Evolutionary conservation across 2,329 filamentous ascomycete genomes (phyloP), one percentile per base, ranked within the genome.

Genomic region (Elsinoe australis): DNA sequence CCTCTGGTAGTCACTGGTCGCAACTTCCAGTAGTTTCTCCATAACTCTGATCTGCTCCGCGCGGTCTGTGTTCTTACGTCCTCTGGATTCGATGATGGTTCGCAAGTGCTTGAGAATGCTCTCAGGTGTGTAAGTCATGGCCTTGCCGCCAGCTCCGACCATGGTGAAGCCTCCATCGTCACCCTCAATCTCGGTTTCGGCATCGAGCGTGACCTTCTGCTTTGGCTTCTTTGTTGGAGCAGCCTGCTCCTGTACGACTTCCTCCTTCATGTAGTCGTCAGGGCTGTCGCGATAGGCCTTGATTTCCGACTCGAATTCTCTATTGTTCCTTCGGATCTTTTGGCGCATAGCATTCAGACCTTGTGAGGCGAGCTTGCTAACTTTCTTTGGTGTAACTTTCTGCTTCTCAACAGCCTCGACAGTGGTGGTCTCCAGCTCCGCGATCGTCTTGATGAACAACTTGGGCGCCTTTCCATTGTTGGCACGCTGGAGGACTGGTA

Each of bases 11-110:
- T 94, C 88, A 47, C 83, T 92, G 61, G 78, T 79, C 55, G 92
- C 80, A 55, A 98, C 89, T 65, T 95, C 88, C 61, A 83, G 73
- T 47, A 98, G 79, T 74, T 89, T 95, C 77, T 96, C 92, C 88
- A 98, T 94, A 46, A 90, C 83, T 68, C 84, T 83, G 69, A 98
- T 96, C 71, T 98, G 92, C 71, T 98, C 92, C 38, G 79, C 64
- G 41, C 88, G 83, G 67, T 98, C 92, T 55, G 92, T 95, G 75
- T 96, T 96, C 80, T 98, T 98, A 76, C 95, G 94, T 66, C 92
- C 92, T 73, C 92, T 80, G 51, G 90, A 89, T 73, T 98, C 92
- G 64, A 96, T 76, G 62, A 98, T 96, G 46, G 82, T 79, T 50
- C 90, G 82, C 46, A 98, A 78, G 68, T 96, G 88, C 76, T 98